Evolutionary conservation across 2,329 filamentous ascomycete species (phyloP), one percentile per base, ranked within the genome.

Genomic region (Neonectria sp.): DNA sequence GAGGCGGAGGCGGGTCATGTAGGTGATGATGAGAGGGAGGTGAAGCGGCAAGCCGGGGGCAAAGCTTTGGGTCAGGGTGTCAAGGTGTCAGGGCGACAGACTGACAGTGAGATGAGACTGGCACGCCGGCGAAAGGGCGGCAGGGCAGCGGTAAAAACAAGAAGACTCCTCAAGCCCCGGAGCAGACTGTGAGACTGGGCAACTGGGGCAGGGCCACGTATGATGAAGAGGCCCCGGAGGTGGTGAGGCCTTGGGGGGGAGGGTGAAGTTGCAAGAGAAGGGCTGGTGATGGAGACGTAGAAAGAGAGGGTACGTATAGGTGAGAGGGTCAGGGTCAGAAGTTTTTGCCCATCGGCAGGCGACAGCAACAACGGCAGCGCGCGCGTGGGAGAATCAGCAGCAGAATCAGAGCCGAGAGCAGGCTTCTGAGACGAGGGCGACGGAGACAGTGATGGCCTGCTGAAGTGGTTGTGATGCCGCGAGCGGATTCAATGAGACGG

Each of bases 1-100:
- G 75, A 72, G 73, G 65, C 68, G 67, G 75, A 71, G 73, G 64
- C 68, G 67, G 75, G 55, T 76, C 79, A 81, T 81, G 75, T 78
- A 79, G 74, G 60, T 63, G 55, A 55, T 40, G 63, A 31, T 51
- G 51, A 43, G 57, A 40, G 40, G 53, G 59, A 45, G 58, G 55
- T 64, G 68, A 71, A 69, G 68, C 60, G 60, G 64, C 55, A 63
- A 63, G 63, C 67, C 60, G 59, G 37, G 37, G 56, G 71, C 56
- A 55, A 67, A 71, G 65, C 31, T 68, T 61, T 74, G 69, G 27
- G 69, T 43, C 7, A n/a, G n/a, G 40, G 40, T 43, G 40, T n/a
- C 40, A 45, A n/a, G 37, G 37, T n/a, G 35, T 15, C 35, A 37
- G 35, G 35, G 35, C 15, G 37, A 21, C 40, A 24, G 40, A 45